Percentiles rank a stretch among this genome's conserved stretches.
phyloP scores from a whole-genome alignment of 2,329 filamentous ascomycete species.

The Pestalotiopsis sp. region DNA sequence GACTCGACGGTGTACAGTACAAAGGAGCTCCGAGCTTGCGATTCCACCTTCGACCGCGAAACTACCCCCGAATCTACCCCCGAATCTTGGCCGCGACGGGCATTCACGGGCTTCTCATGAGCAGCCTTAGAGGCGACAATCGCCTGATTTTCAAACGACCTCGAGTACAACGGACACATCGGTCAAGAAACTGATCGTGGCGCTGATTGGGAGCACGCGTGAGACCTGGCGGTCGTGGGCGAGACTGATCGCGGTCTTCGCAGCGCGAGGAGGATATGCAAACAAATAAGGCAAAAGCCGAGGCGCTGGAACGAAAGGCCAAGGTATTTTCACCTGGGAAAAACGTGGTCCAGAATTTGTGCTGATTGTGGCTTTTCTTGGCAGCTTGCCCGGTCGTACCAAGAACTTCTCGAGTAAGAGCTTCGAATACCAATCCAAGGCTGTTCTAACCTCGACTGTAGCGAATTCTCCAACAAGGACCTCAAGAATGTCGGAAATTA shows the following conservation, averaged over 20 bases:
- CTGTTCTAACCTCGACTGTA: constrained; percentile 38
- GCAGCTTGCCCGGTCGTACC: constrained; percentile 95
- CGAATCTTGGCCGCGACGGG: not conserved
- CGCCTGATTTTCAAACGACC: not conserved
- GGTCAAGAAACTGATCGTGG: not conserved
- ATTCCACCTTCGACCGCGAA: not conserved
- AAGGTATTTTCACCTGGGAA: constrained; percentile 26
- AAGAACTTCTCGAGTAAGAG: constrained; percentile 89
- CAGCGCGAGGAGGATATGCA: constrained; percentile 32
- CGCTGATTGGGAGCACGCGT: not conserved
- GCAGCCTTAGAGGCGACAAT: not conserved
- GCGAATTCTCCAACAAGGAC: constrained; percentile 92
- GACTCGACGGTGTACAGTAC: no score
- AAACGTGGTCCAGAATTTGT: no score
- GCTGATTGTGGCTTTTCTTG: constrained; percentile 21
- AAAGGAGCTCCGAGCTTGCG: not conserved
- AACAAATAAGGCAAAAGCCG: constrained; percentile 47
- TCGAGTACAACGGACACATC: not conserved
- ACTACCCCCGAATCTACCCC: not conserved
- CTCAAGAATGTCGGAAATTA: constrained; percentile 95
- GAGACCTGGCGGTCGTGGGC: constrained; percentile 10
- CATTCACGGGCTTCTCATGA: not conserved
- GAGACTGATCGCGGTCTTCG: constrained; percentile 15
- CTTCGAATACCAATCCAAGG: not conserved
- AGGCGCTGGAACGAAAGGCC: constrained; percentile 43